A percentile compares a stretch with the other conserved stretches of the same genome.
Evolutionary conservation across 768 basidiomycete genomes (phyloP).

Genomic region (Kwoniella sp.): DNA sequence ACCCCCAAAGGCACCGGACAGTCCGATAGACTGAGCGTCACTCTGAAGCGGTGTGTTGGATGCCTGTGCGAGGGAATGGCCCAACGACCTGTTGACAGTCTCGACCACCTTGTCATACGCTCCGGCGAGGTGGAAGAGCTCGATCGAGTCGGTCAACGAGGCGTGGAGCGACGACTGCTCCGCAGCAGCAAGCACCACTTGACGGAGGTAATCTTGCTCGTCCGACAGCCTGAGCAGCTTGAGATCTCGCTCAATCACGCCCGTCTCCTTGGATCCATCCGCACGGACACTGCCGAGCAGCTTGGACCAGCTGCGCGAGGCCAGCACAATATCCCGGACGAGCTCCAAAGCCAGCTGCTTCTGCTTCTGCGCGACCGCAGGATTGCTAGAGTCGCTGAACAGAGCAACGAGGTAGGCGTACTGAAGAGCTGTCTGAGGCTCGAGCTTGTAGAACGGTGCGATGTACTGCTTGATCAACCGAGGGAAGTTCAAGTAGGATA

Average conservation of each 20-base stretch:
- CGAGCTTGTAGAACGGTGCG: conserved; percentile 84
- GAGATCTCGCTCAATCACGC: conserved; percentile 79
- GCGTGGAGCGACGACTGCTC: conserved; percentile 76
- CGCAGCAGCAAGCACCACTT: conserved; percentile 79
- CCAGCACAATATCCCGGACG: conserved; percentile 52
- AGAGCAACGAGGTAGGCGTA: conserved; percentile 86
- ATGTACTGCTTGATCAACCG: conserved; percentile 89
- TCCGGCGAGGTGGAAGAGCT: conserved; percentile 89
- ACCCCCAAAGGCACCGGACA: conserved; percentile 35
- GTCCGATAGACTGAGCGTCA: conserved; percentile 53
- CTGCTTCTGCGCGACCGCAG: conserved; percentile 74
- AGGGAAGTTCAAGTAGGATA: conserved; percentile 61
- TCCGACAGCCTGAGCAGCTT: conserved; percentile 67
- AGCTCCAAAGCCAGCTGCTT: conserved; percentile 57
- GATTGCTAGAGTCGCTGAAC: conserved; percentile 63
- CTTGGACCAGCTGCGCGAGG: conserved; percentile 67
- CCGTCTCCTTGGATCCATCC: conserved; percentile 89
- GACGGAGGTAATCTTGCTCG: conserved; percentile 65
- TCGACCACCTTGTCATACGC: conserved; percentile 82
- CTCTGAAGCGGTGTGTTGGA: conserved; percentile 4
- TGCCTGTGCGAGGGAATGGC: conserved; percentile 68
- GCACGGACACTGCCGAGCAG: conserved; percentile 86
- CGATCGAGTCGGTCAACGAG: conserved; percentile 81
- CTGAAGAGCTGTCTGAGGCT: conserved; percentile 88
- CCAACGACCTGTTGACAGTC: conserved; percentile 80